These are phyloP conservation scores for Candida dubliniensis DNA, from an alignment of 1,139 yeast genomes.

Conservation along the genomic window DNA sequence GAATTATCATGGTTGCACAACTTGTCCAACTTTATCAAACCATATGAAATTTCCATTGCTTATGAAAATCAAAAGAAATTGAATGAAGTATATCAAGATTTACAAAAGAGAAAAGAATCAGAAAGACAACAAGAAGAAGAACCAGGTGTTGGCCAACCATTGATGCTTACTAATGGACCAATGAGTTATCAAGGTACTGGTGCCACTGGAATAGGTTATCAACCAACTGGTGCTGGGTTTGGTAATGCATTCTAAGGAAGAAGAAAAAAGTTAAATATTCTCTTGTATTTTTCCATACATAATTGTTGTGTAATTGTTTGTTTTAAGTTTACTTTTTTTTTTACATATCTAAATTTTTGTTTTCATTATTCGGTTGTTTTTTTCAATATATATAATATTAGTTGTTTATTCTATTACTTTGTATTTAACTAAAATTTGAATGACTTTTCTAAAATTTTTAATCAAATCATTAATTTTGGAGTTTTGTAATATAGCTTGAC, in stretches of 20 bases:
- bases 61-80: conserved; percentile 74
- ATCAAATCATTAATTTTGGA: conserved; percentile 19
- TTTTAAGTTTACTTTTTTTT: conserved; percentile 7
- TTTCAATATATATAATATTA: conserved; percentile 1
- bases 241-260: conserved; percentile 49
- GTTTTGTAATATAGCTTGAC: conserved; percentile 20
- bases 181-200: conserved; percentile 66
- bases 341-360: conserved; percentile 2
- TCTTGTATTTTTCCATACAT: background rate
- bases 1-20: conserved; percentile 91
- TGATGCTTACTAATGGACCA: conserved; percentile 67
- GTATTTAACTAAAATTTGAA: conserved; percentile 15
- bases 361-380: background rate
- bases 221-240: conserved; percentile 29
- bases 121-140: conserved; percentile 55
- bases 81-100: conserved; percentile 65
- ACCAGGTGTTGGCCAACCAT: conserved; percentile 48
- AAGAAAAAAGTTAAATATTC: background rate
- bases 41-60: conserved; percentile 81
- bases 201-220: conserved; percentile 32
- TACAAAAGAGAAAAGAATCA: conserved; percentile 66
- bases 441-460: conserved; percentile 19
- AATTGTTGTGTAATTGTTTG: conserved; percentile 3
- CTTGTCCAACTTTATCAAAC: conserved; percentile 77
- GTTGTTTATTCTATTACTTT: conserved; percentile 10